phyloP scores from a whole-genome alignment of 2,329 filamentous ascomycete genomes.

The Basipetospora chlamydospora region DNA sequence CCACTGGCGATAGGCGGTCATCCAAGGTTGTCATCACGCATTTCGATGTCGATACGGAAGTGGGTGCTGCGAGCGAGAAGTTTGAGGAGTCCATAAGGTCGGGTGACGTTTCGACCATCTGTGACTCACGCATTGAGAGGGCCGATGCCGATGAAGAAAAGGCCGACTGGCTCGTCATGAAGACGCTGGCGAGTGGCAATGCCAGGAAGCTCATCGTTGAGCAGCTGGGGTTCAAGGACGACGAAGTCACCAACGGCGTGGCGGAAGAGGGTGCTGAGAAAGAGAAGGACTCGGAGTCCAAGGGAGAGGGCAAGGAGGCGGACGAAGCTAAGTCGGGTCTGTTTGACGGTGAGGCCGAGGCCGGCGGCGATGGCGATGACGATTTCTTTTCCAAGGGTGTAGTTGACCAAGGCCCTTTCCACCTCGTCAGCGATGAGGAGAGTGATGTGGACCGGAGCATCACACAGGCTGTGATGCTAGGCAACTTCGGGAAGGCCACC shows the following conservation, averaged over 20 bases:
- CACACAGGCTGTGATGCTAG: slow-evolving; percentile 76
- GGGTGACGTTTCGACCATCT: slow-evolving; percentile 66
- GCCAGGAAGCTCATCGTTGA: slow-evolving; percentile 77
- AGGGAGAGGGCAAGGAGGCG: slow-evolving; percentile 19
- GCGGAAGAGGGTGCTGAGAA: slow-evolving; percentile 11
- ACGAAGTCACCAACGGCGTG: slow-evolving; percentile 23
- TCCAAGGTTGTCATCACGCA: slow-evolving; percentile 74
- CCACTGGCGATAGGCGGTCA: slow-evolving; percentile 45
- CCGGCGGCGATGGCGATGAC: slow-evolving; percentile 58
- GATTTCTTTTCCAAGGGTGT: slow-evolving; percentile 85
- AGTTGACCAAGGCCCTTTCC: slow-evolving; percentile 89
- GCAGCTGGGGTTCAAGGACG: slow-evolving; percentile 72
- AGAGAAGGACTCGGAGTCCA: slow-evolving; percentile 15
- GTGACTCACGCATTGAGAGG: slow-evolving; percentile 59
- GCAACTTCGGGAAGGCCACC: slow-evolving; percentile 79
- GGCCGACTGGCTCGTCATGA: slow-evolving; percentile 89
- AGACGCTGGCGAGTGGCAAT: slow-evolving; percentile 72
- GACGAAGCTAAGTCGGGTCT: slow-evolving; percentile 49
- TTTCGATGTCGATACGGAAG: slow-evolving; percentile 77
- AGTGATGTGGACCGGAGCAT: slow-evolving; percentile 72
- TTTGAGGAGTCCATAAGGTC: slow-evolving; percentile 73
- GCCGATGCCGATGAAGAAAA: slow-evolving; percentile 82
- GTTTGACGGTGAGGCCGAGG: slow-evolving; percentile 51
- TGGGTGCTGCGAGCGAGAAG: slow-evolving; percentile 70
- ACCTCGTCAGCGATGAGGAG: slow-evolving; percentile 73